Evolutionary conservation across 164 flowering plant species (phyloP), one percentile per base, ranked within the genome.

Genomic region (Brasenia schreberi): DNA sequence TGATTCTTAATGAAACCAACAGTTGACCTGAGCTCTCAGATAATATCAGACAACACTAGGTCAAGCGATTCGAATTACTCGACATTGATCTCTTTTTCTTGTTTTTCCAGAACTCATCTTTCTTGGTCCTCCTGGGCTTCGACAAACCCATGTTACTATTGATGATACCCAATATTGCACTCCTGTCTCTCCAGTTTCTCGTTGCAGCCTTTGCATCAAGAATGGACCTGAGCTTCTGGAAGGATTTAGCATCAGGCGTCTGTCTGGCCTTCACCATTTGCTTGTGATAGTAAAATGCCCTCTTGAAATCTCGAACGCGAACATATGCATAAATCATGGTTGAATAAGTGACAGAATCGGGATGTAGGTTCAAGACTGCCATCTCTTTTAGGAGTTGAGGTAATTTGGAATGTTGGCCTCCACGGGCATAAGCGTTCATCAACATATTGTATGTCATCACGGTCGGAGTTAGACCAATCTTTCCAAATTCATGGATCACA

Each of bases 361-460:
- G 98, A 72, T 86, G 84, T 71, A 93, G 71, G 65, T 80, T 76
- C 19, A 86, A 86, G 67, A 76, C 76, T 18, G 83, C 77, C 98
- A 93, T 93, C 76, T 93, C 98, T 62, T 87, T 86, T 77, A 90
- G 73, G 43, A 90, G 84, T 67, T 89, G 88, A 5, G 98, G 97
- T 78, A 93, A 62, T 80, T 83, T 90, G 16, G 77, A 76, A 66
- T 87, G 83, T 72, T 85, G 90, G 64, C 94, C 96, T 73, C 97
- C 98, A 59, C 97, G 79, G 49, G 94, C 98, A 79, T 90, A 89
- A 43, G 97, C 97, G 78, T 93, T 93, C 78, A 89, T 87, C 71
- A 90, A 78, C 92, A 93, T 90, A 70, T 93, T 93, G 76, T 87
- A 93, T 56, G 96, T 89, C 87, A 90, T 80, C 62, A 93, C 84